These are phyloP conservation scores for Nicotiana obtusifolia DNA, from an alignment of 257 asterid species.

Conservation along the genomic window DNA sequence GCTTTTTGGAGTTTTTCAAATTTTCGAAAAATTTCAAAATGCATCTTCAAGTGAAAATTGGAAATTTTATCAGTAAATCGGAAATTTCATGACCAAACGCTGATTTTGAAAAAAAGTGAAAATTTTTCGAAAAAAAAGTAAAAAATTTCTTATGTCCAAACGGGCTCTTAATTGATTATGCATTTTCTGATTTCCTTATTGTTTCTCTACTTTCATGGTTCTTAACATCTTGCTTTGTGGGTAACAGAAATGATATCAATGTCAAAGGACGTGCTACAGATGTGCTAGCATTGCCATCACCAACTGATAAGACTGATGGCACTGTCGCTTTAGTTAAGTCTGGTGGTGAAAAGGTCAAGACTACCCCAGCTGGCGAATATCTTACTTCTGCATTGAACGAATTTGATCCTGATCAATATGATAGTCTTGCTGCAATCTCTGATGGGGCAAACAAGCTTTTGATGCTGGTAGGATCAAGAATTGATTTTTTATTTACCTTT, in stretches of 20 bases:
- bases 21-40: too few species aligned
- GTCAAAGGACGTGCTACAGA: conserved; percentile 54
- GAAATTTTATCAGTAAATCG: too few species aligned
- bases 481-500: background rate
- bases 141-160: too few species aligned
- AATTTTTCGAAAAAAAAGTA: too few species aligned
- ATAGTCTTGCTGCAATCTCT: conserved; percentile 94
- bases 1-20: too few species aligned
- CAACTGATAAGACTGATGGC: conserved; percentile 53
- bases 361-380: conserved; percentile 99
- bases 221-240: conserved; percentile 14
- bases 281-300: conserved; percentile 40
- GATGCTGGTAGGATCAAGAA: conserved; percentile 67
- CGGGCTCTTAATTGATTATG: background rate
- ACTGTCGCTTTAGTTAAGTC: conserved; percentile 78
- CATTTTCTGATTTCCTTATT: conserved; percentile 11
- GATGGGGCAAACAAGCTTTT: conserved; percentile 99
- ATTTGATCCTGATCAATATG: conserved; percentile 96
- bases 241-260: conserved; percentile 51
- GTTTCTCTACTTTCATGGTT: background rate
- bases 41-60: too few species aligned
- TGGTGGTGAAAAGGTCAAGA: conserved; percentile 62
- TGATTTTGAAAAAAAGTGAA: too few species aligned
- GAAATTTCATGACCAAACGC: too few species aligned
- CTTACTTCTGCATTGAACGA: conserved; percentile 91